Evolutionary conservation across 345 rosid genomes (phyloP), one percentile per base, ranked within the genome.

Genomic region (Gossypium sturtianum): DNA sequence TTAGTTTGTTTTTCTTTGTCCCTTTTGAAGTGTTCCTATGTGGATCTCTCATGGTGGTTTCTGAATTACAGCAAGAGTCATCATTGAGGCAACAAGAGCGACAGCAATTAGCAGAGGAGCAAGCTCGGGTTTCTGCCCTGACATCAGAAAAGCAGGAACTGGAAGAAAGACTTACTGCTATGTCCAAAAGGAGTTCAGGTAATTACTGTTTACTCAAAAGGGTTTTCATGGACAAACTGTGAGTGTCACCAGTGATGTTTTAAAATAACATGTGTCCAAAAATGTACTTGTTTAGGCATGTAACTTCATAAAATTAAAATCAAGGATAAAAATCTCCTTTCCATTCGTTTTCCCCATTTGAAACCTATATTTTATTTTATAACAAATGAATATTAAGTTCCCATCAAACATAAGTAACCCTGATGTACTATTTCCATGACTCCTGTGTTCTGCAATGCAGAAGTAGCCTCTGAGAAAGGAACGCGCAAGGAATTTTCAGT

Each of bases 71-170:
- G 99, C 89, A 84, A 84, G 97, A 85, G 76, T 81, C 87, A 27
- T 47, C 77, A 43, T 69, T 83, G 80, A 91, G 94, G 86, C 93
- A 85, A 70, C 90, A 84, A 80, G 96, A 93, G 79, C 89, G 48
- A 45, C 86, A 82, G 34, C 80, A 66, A 59, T 79, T 86, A 67
- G 78, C 72, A 16, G 97, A 87, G 75, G 97, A 89, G 87, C 93
- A 86, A 80, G 79, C 87, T 20, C 92, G 70, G 70, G 80, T 82
- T 77, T 85, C 99, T 73, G 61, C 84, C 45, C 80, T 95, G 34
- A 23, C 78, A 75, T 84, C 89, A 58, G 99, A 90, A 83, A 95
- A 90, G 85, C 89, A 83, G 79, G 90, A 85, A 60, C 72, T 95
- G 80, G 97, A 93, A 77, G 89, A 87, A 82, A 90, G 86, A 78